Evolutionary conservation across 108 stramenopile species (phyloP).

Genomic region (Cyclotella kingstonii): DNA sequence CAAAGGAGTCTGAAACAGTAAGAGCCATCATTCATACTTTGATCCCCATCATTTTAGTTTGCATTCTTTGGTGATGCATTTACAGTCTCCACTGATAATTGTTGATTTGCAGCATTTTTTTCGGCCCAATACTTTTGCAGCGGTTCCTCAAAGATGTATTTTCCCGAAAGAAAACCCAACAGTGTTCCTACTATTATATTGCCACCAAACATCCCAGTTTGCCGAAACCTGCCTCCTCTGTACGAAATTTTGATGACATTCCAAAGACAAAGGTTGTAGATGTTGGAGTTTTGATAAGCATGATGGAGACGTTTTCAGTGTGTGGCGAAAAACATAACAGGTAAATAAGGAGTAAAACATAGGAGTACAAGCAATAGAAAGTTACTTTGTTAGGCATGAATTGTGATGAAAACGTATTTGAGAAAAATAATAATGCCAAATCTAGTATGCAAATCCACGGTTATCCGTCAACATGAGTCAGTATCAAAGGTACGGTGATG

Average conservation of each 20-base stretch:
- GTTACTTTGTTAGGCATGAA: no score
- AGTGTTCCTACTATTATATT: conserved; percentile 37
- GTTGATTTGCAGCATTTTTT: conserved; percentile 27
- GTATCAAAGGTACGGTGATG: no score
- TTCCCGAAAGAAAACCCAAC: conserved; percentile 31
- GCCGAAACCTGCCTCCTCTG: conserved; percentile 40
- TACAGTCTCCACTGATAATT: background rate
- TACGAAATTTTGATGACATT: background rate
- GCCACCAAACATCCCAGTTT: conserved; percentile 30
- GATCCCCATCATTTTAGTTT: no score
- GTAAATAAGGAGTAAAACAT: conserved; percentile 1
- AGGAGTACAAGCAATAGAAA: no score
- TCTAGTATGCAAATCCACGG: no score
- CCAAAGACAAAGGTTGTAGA: no score
- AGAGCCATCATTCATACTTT: no score
- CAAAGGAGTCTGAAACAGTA: no score
- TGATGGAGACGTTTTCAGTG: background rate
- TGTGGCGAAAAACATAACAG: background rate
- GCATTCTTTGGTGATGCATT: no score
- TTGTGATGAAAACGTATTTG: no score
- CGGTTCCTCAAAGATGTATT: conserved; percentile 47
- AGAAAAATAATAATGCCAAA: no score
- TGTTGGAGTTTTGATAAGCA: background rate
- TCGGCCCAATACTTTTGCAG: conserved; percentile 41
- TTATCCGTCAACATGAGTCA: no score